These are phyloP conservation scores for Aspergillus mulundensis DNA, from an alignment of 495 filamentous ascomycete species.

Conservation along the genomic window DNA sequence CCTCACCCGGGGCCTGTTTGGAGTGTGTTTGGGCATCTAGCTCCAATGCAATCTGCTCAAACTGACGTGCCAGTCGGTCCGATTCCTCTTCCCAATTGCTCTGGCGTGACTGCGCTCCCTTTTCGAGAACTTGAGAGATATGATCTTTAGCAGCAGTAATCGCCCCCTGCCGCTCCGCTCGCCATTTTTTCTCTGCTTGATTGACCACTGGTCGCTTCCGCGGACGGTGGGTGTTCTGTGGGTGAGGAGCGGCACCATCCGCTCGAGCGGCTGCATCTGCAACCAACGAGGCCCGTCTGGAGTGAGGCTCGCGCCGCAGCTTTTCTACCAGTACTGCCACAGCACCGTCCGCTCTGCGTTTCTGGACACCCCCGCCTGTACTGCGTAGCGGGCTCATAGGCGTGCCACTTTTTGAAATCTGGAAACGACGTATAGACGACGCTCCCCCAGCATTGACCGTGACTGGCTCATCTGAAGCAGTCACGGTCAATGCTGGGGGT, in stretches of 20 bases:
- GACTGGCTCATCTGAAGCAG: too few species aligned
- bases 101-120: constrained; percentile 28
- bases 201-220: constrained; percentile 45
- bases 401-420: constrained; percentile 37
- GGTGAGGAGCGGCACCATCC: neutral
- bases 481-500: constrained; percentile 15
- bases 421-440: constrained; percentile 37
- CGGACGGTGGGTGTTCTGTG: constrained; percentile 19
- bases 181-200: constrained; percentile 41
- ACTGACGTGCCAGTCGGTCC: constrained; percentile 39
- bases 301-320: constrained; percentile 34
- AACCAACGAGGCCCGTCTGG: constrained; percentile 39
- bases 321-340: constrained; percentile 45
- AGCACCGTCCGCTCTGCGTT: constrained; percentile 30
- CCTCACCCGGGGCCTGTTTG: too few species aligned
- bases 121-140: constrained; percentile 33
- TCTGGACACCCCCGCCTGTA: constrained; percentile 36
- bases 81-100: constrained; percentile 43
- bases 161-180: constrained; percentile 33
- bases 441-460: constrained; percentile 9
- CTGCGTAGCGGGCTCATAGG: constrained; percentile 22
- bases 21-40: too few species aligned
- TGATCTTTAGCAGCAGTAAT: constrained; percentile 41
- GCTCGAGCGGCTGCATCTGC: constrained; percentile 23
- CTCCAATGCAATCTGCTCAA: constrained; percentile 47